Base-by-base conservation (phyloP, 306 rosid species). In the Cyclanthera cordifolia region DNA sequence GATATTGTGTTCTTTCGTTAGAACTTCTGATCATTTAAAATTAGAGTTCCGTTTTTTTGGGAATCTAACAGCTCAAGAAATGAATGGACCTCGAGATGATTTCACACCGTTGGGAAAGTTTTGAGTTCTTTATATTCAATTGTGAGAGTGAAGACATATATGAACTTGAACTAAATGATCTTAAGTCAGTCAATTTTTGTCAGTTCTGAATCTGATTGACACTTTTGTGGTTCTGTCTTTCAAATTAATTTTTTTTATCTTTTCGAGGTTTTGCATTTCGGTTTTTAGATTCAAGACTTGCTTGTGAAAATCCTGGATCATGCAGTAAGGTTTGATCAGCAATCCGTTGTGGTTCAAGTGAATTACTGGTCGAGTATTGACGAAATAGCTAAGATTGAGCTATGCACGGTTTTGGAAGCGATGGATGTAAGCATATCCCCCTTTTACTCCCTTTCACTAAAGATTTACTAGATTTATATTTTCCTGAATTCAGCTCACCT, bases 271-370 rank as follows among this genome's bases (percentile, higher is more conserved):
- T 87, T 84, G 86, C 83, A 74, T 84, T 88, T 92, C 85, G 88
- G 86, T 92, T 83, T 89, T 88, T 87, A 93, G 98, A 87, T 89
- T 84, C 98, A 93, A 89, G 95, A 79, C 71, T 75, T 80, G 82
- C 95, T 93, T 1, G 71, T 89, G 80, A 89, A 85, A 82, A 71
- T 80, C 74, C 76, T 93, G 83, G 88, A 79, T 74, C 83, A 82
- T 75, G 90, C 96, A 55, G 95, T 93, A 73, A 83, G 75, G 57
- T 93, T 84, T 74, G 91, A 93, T 53, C 79, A 57, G 60, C 82
- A 78, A 67, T 76, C 83, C 28, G 79, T 78, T 78, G 78, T 32
- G 69, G 77, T 89, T 72, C 82, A 67, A 52, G 91, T 89, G 80
- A 81, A 80, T 48, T 80, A 81, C 79, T 79, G 55, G 27, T 76